Evolutionary conservation across 768 basidiomycete genomes (phyloP).

Genomic region (Suillus spraguei): DNA sequence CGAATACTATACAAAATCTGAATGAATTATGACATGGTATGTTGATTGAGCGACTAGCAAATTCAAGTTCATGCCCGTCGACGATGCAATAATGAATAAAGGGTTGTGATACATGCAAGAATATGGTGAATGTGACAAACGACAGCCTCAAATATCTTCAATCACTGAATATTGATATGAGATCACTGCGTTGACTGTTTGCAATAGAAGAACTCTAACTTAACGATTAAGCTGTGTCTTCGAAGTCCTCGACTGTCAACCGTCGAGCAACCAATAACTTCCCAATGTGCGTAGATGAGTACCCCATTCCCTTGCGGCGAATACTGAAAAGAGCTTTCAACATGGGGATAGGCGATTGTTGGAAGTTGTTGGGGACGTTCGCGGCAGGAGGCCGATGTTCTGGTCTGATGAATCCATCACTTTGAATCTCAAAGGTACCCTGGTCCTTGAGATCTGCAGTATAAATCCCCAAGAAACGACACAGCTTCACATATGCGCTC

Average conservation of each 20-base stretch:
- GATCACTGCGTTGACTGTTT: not conserved
- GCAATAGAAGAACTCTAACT: not conserved
- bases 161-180: not conserved
- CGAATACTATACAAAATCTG: not conserved
- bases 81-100: not conserved
- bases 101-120: not conserved
- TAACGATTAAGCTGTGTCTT: not conserved
- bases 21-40: not conserved
- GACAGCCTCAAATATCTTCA: not conserved
- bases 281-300: constrained; percentile 43
- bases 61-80: no score
- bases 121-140: not conserved
- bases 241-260: constrained; percentile 31
- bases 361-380: constrained; percentile 28
- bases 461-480: constrained; percentile 39
- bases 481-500: constrained; percentile 35
- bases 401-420: constrained; percentile 25
- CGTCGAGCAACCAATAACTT: constrained; percentile 35
- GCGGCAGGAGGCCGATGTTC: constrained; percentile 9
- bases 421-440: constrained; percentile 38
- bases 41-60: no score
- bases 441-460: constrained; percentile 47
- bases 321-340: constrained; percentile 23
- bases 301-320: constrained; percentile 44
- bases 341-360: constrained; percentile 36